phyloP scores from a whole-genome alignment of 2,329 filamentous ascomycete species.

The Fusarium buharicum region DNA sequence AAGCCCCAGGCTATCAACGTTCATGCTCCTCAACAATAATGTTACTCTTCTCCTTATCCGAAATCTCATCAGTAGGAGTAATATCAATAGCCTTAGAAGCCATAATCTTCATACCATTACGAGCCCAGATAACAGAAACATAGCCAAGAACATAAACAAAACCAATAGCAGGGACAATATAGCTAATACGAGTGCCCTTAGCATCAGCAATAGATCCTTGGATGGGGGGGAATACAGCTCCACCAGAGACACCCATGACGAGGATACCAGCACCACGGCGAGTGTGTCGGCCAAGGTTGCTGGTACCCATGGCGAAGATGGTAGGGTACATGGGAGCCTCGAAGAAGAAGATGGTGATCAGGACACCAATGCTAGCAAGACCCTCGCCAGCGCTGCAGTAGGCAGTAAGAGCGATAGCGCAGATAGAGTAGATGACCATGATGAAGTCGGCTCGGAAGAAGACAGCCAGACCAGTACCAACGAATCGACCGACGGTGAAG shows the following conservation, averaged over 20 bases:
- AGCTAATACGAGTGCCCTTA: slow-evolving; percentile 38
- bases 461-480: slow-evolving; percentile 71
- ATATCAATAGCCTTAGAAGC: slow-evolving; percentile 22
- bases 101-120: slow-evolving; percentile 29
- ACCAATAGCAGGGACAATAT: slow-evolving; percentile 38
- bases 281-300: slow-evolving; percentile 78
- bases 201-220: slow-evolving; percentile 41
- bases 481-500: slow-evolving; percentile 78
- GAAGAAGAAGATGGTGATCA: slow-evolving; percentile 79
- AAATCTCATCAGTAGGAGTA: not conserved
- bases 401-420: slow-evolving; percentile 69
- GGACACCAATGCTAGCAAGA: slow-evolving; percentile 66
- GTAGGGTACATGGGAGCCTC: slow-evolving; percentile 84
- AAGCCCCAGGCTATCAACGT: too few relatives aligned
- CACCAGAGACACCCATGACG: slow-evolving; percentile 76
- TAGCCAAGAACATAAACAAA: slow-evolving; percentile 42
- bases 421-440: slow-evolving; percentile 69
- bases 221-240: slow-evolving; percentile 58
- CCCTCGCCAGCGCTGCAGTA: slow-evolving; percentile 57
- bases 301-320: slow-evolving; percentile 80
- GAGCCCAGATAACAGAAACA: slow-evolving; percentile 33
- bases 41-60: slow-evolving; percentile 22
- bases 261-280: slow-evolving; percentile 79
- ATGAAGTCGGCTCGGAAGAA: slow-evolving; percentile 74
- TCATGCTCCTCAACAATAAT: slow-evolving; percentile 34